Evolutionary conservation across 2,329 filamentous ascomycete genomes (phyloP), one percentile per base, ranked within the genome.

Genomic region (Diaporthe ampelina): DNA sequence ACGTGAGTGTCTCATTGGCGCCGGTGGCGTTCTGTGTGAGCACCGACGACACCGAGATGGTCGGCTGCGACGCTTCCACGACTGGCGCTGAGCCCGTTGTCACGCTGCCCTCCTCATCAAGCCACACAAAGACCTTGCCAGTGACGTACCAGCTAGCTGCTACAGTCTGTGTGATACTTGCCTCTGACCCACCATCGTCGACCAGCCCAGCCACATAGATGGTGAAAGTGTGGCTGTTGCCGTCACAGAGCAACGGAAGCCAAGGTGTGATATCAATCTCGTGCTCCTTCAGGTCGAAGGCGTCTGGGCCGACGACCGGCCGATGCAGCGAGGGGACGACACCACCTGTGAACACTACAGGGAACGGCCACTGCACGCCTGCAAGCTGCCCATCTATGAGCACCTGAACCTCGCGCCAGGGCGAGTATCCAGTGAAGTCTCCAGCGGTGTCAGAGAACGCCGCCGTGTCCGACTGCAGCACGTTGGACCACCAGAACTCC

Each of bases 401-500:
- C 0, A 97, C 85, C 78, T 95, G 94, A 1, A 97, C 88, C 83
- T 97, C 94, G 29, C 94, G 91, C 81, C 94, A 96, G 0, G 94
- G 91, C 7, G 92, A 92, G 78, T 90, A 91, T 0, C 93, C 94
- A 32, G 90, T 90, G 0, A 95, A 85, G 1, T 84, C 83, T 17
- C 90, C 91, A 5, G 88, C 87, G 1, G 86, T 87, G 9, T 83
- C 81, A 6, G 87, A 85, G 79, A 95, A 96, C 4, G 88, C 87
- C 48, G 87, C 76, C 4, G 86, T 86, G 76, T 92, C 88, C 13
- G 89, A 89, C 57, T 92, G 88, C 2, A 93, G 88, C 1, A 95
- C 91, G 79, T 96, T 96, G 73, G 88, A 90, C 91, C 93, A 97
- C 94, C 94, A 97, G 79, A 96, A 96, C 81, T 97, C 94, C 83